Evolutionary conservation across 2,329 filamentous ascomycete genomes (phyloP), one percentile per base, ranked within the genome.

Genomic region (Xylaria polymorpha): DNA sequence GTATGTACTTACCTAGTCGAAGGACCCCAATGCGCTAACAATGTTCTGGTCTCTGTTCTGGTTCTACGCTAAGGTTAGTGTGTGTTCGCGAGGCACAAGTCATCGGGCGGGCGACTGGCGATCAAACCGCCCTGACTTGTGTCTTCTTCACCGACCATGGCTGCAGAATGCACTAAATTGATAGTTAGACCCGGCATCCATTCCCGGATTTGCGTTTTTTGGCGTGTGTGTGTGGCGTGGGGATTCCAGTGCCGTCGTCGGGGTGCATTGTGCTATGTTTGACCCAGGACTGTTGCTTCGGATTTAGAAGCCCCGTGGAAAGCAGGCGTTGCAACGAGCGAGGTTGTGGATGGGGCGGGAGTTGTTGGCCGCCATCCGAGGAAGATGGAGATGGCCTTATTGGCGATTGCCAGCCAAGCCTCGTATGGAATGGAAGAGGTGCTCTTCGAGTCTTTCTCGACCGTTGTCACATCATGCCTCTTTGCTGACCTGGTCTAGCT

Each of bases 41-140:
- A 53, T n/a, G 43, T 25, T 50, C 37, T 41, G 37, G 53, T 57
- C 37, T 29, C 48, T 25, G 43, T 12, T 53, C 48, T 53, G 48
- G 60, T 58, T 58, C 53, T 53, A 46, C 55, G 32, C 56, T 62
- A n/a, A n/a, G n/a, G n/a, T n/a, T n/a, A 32, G 61, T 14, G 53
- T 39, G 9, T 18, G 35, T 65, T 67, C 60, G 64, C 48, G 48
- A 62, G 67, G 60, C 12, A 32, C 57, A 61, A 61, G 39, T 53
- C 55, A 37, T 59, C 50, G 70, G 55, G 58, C 64, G 64, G 62
- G 32, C 61, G 29, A 63, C 46, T 25, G 70, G 51, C 67, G 67
- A 71, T 70, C 67, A 67, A 66, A 70, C 70, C 51, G 35, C 46
- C 56, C 67, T 44, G 67, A 61, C 41, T 50, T 53, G 22, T 64